Base-by-base conservation (phyloP, 441 rosid genomes). In the Brassica balearica region DNA sequence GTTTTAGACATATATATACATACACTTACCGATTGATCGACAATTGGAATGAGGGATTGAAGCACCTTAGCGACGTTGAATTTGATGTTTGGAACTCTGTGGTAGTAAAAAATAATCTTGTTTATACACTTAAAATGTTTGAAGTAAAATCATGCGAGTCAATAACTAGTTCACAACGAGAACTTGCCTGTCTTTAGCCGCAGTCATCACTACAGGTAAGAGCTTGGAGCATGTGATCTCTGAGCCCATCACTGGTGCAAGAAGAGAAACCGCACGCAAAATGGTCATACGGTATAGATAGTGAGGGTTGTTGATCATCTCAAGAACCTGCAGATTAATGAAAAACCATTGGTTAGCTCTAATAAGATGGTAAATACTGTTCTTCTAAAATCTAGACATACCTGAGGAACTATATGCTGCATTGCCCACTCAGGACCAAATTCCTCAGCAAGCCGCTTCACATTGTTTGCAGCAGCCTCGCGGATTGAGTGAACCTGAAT, bases 361-460 rank as follows among this genome's bases (percentile, higher is more conserved):
- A 27, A 12, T 60, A 58, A 8, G 25, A 36, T 56, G 46, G 36
- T 9, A 67, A n/a, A 17, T 4, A 12, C 36, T 53, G 17, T 43
- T 56, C 5, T 56, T 19, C 2, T 6, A 7, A 6, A 15, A 55
- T 0, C 1, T 15, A 7, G 3, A 56, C 46, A 36, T 63, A 77
- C 85, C 87, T 85, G 91, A 5, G 89, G 90, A 78, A 90, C 80
- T 61, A 87, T 83, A 78, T 85, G 88, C 77, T 87, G 94, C 98
- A 95, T 92, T 63, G 98, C 95, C 98, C 98, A 95, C 9, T 92
- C 96, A 53, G 95, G 94, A 69, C 98, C 96, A 58, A 95, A 95
- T 85, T 95, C 98, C 84, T 95, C 97, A 2, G 97, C 97, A 20
- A 95, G 97, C 19, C 97, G 93, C 87, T 95, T 95, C 75, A 95